Conservation (phyloP, 208 protist genomes). For the Leishmania arabica region DNA sequence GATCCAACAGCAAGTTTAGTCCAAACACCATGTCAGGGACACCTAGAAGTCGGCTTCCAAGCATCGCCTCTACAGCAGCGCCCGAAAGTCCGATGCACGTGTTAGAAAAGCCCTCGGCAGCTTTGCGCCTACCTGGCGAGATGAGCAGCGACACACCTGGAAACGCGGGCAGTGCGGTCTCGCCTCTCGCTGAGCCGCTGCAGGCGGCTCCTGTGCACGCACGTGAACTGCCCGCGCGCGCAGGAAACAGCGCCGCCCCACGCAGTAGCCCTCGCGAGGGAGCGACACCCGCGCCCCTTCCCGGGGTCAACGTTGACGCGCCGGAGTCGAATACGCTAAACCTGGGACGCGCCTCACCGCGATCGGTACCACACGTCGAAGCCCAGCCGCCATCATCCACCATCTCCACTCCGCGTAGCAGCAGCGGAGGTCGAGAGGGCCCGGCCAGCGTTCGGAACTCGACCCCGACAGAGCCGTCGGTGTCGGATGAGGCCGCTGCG, state of each 20-base stretch:
- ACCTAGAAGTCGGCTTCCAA: conserved; percentile 7
- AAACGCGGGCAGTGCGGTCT: not conserved
- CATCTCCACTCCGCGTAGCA: conserved; percentile 13
- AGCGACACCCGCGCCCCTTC: conserved; percentile 18
- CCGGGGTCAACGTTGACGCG: conserved; percentile 22
- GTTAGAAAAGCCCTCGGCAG: not conserved
- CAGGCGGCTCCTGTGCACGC: not conserved
- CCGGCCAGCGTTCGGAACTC: conserved; percentile 3
- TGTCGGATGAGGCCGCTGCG: conserved; percentile 12
- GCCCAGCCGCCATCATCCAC: conserved; percentile 1
- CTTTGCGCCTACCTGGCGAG: conserved; percentile 4
- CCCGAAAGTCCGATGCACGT: conserved; percentile 16
- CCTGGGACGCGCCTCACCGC: conserved; percentile 9
- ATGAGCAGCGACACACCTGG: conserved; percentile 11
- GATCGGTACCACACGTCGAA: not conserved
- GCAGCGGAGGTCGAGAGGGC: not conserved
- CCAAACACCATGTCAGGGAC: not conserved
- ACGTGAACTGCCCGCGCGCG: conserved; percentile 3
- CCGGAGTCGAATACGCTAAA: conserved; percentile 28
- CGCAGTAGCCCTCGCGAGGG: not conserved
- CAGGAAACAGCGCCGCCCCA: conserved; percentile 2
- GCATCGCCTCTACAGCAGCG: conserved; percentile 16
- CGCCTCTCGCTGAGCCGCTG: conserved; percentile 22
- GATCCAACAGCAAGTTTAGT: conserved; percentile 6
- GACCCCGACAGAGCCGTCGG: conserved; percentile 1